Evolutionary conservation across 1,284 basidiomycete genomes (phyloP), one percentile per base, ranked within the genome.

Genomic region (Kwoniella shivajii): DNA sequence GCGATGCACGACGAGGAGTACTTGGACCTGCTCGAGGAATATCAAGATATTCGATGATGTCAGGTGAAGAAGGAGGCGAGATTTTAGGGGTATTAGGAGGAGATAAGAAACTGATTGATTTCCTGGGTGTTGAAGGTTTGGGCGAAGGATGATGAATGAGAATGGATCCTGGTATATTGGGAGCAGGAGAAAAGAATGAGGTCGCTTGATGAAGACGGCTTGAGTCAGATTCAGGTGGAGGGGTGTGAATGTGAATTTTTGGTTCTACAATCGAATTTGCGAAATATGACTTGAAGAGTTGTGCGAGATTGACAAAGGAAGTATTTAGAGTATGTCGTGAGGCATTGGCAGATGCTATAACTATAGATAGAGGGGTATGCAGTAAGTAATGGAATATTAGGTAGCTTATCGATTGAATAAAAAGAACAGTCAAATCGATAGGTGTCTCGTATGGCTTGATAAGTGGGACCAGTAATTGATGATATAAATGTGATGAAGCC

Each of bases 361-460:
- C n/a, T 4, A 47, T 6, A 4, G 33, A 41, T n/a, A 58, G 13
- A 4, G 61, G 61, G 3, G 57, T 29, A 18, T 57, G 42, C 16
- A 63, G 34, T 14, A 18, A 37, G 44, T 56, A 67, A 50, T 67
- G 60, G 1, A 59, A 44, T 9, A 68, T 16, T 6, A 75, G 31
- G 11, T 45, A 47, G 16, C 38, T 33, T 4, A 66, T 27, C 0
- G 63, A 64, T 13, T 66, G 55, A 16, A 73, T 10, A 14, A 75
- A 60, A 3, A 66, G 61, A 10, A 72, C 29, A 0, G 66, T 63
- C 22, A 75, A 65, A 53, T 75, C 73, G 49, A 75, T 67, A 18
- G 70, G 67, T 2, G 49, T 66, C 55, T 73, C 69, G 53, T 73
- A 69, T 36, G 59, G 57, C 16, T 56, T 57, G 7, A 75, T 5